phyloP scores from a whole-genome alignment of 164 flowering plant species.

The Tinospora cordifolia region DNA sequence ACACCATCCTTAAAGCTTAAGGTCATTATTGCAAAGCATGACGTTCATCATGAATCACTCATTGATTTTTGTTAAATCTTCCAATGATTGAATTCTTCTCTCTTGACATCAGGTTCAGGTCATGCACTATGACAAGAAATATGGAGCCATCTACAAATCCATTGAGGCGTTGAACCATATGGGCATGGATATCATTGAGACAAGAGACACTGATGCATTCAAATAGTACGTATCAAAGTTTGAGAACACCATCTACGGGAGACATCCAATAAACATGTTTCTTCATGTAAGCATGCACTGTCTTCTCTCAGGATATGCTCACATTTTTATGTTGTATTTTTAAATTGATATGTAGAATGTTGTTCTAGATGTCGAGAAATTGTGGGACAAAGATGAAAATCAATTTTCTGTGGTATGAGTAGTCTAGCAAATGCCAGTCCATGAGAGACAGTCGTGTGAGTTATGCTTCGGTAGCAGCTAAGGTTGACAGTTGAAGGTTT shows the following conservation, averaged over 20 bases:
- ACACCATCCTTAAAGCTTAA: no score
- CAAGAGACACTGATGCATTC: constrained; percentile 85
- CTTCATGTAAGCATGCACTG: constrained; percentile 63
- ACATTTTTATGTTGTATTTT: not conserved
- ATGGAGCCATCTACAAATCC: constrained; percentile 81
- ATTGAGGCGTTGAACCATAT: constrained; percentile 85
- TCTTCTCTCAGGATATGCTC: not conserved
- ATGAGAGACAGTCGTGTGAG: constrained; percentile 94
- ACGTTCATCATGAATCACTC: not conserved
- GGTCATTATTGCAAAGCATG: not conserved
- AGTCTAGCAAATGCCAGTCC: constrained; percentile 86
- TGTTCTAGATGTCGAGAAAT: constrained; percentile 65
- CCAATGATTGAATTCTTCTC: not conserved
- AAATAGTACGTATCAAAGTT: constrained; percentile 59
- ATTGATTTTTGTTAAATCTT: not conserved
- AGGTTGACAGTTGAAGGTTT: constrained; percentile 37
- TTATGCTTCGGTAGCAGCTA: constrained; percentile 94
- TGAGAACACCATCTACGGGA: constrained; percentile 92
- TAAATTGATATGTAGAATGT: not conserved
- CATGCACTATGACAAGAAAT: constrained; percentile 66
- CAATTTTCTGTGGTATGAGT: constrained; percentile 78
- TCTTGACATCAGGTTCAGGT: constrained; percentile 49
- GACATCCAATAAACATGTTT: constrained; percentile 92
- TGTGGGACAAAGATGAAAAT: constrained; percentile 68
- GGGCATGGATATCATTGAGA: constrained; percentile 97